A percentile compares a stretch with the other conserved stretches of the same genome.
These are phyloP conservation scores for Gaertneriomyces sp. DNA, from an alignment of 192 early-diverging fungal species.

Conservation along the genomic window DNA sequence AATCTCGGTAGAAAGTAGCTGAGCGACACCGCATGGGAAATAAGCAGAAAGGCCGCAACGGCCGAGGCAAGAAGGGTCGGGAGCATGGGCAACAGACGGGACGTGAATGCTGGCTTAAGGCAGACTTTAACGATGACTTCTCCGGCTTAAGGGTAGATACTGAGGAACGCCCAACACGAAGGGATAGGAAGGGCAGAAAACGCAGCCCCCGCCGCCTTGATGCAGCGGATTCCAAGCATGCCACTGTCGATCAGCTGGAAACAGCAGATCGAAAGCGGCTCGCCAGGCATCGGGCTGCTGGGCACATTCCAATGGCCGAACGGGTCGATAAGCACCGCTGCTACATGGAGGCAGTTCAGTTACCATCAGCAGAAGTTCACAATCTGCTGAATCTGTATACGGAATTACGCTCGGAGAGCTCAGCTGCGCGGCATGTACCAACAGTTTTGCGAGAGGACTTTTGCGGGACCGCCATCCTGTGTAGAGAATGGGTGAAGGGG, in stretches of 20 bases:
- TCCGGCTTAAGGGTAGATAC: not conserved
- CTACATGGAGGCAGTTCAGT: conserved; percentile 44
- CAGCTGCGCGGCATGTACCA: conserved; percentile 20
- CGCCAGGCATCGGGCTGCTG: not conserved
- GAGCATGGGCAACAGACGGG: not conserved
- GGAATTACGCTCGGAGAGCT: conserved; percentile 3
- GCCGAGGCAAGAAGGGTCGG: not conserved
- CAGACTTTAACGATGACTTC: not conserved
- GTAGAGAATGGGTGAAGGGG: conserved; percentile 37
- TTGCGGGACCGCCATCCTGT: conserved; percentile 49
- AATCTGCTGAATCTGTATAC: conserved; percentile 28
- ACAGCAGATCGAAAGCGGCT: conserved; percentile 7
- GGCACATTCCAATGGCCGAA: conserved; percentile 31
- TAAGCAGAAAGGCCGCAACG: conserved; percentile 2
- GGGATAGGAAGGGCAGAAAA: no score
- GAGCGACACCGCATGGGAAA: not conserved
- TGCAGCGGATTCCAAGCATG: no score
- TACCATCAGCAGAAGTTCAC: conserved; percentile 39
- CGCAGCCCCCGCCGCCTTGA: no score
- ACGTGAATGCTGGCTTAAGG: not conserved
- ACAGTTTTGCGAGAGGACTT: conserved; percentile 46
- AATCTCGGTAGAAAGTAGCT: no score
- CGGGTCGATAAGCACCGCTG: conserved; percentile 37
- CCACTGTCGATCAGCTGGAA: conserved; percentile 14
- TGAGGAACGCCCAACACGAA: no score